These are phyloP conservation scores for Kodamaea suecica DNA, from an alignment of 1,139 yeast genomes.

Conservation along the genomic window DNA sequence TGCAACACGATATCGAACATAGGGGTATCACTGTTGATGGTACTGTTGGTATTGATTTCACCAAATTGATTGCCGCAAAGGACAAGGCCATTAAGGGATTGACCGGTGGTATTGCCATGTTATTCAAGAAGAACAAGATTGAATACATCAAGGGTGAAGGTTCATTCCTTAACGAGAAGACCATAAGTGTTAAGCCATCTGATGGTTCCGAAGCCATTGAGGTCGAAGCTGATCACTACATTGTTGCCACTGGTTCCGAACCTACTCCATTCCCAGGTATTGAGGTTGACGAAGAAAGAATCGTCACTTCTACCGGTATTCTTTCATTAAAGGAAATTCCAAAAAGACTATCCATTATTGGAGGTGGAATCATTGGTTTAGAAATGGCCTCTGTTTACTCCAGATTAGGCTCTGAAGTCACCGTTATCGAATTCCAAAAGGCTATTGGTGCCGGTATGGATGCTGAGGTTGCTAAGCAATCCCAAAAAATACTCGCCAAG, in stretches of 20 bases:
- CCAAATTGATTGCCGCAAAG: constrained; percentile 85
- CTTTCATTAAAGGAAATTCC: constrained; percentile 83
- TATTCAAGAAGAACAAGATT: constrained; percentile 94
- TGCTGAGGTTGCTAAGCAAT: constrained; percentile 83
- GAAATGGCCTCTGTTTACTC: constrained; percentile 99
- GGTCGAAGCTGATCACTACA: constrained; percentile 79
- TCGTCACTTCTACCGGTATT: constrained; percentile 94
- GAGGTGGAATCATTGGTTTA: constrained; percentile 99
- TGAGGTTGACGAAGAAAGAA: constrained; percentile 93
- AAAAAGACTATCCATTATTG: constrained; percentile 87
- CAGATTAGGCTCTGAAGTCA: constrained; percentile 93
- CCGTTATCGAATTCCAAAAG: constrained; percentile 86
- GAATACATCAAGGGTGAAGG: constrained; percentile 93
- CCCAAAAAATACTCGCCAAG: constrained; percentile 86
- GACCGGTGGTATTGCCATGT: constrained; percentile 91
- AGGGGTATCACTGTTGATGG: constrained; percentile 88
- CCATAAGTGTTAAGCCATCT: constrained; percentile 74
- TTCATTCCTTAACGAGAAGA: constrained; percentile 78
- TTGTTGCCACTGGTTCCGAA: constrained; percentile 98
- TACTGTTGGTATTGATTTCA: constrained; percentile 71
- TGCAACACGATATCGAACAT: constrained; percentile 74
- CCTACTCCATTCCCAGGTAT: constrained; percentile 99
- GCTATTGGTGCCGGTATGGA: constrained; percentile 97
- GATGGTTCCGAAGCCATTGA: constrained; percentile 70
- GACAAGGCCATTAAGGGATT: constrained; percentile 84